Evolutionary conservation across 306 rosid species (phyloP), one percentile per base, ranked within the genome.

Genomic region (Rosa lucieae): DNA sequence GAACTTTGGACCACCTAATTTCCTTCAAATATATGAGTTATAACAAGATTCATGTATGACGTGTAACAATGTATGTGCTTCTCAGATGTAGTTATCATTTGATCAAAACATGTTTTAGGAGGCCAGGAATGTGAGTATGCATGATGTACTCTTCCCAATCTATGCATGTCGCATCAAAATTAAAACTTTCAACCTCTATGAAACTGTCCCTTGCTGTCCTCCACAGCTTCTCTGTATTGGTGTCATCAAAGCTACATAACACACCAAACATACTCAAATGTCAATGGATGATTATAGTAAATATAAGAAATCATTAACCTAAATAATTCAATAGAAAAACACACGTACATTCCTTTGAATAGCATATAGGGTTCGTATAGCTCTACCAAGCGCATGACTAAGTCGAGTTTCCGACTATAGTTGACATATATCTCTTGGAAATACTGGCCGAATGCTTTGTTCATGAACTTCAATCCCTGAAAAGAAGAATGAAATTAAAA

Each of bases 141-240:
- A 84, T 67, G 59, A 90, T 23, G 70, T 84, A 86, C 12, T 90
- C 82, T 26, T 69, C 79, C 92, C 94, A 86, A 18, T 86, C 85
- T 66, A 86, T 81, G 56, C 58, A 48, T 1, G 14, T 75, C 1
- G 89, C 85, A 37, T 90, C 89, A 71, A 88, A 83, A 29, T 81
- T 11, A 15, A 85, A 80, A 20, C 8, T 56, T 0, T 4, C 82
- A 47, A 12, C 61, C 7, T 77, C 78, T 15, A 12, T 42, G 48
- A 14, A 29, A 32, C 44, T 17, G 67, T 56, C 77, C 10, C 21
- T 40, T 66, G 70, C 7, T 42, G 1, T 8, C 26, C 2, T 32
- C 17, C 79, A 10, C 43, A 89, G 63, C 26, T 49, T 78, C 74
- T 86, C 77, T 5, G 80, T 44, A 56, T 86, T 81, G 11, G 70